Evolutionary conservation across 495 filamentous ascomycete genomes (phyloP), one percentile per base, ranked within the genome.

Genomic region (Hypoxylon fuscum): DNA sequence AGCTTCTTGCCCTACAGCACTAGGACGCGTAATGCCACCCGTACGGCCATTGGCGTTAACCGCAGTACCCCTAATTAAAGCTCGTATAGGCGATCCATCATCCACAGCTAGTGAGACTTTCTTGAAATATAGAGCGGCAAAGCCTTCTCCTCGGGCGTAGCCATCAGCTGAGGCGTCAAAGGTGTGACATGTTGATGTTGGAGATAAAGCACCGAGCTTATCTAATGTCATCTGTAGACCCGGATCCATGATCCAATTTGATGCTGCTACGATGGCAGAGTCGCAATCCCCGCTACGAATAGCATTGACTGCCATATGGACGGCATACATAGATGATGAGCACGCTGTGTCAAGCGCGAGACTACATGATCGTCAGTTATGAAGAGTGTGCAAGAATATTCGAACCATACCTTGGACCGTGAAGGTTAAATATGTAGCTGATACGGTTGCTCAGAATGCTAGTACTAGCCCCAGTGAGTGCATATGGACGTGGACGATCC

Each of bases 121-220:
- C 63, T 90, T 91, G 9, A 92, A 46, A 2, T 83, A 73, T 0
- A 90, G 23, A 0, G 79, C 79, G 5, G 70, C 80, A 0, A 71
- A 83, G 0, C 90, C 78, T 21, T 83, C 84, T 7, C 87, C 80
- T 3, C 89, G 82, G 0, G 29, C 89, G 66, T 88, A 92, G 0
- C 88, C 89, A 59, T 88, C 77, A 0, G 87, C 89, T 0, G 60
- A 42, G 0, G 76, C 72, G 51, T 88, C 85, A 35, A 77, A 79
- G 0, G 76, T 74, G 29, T 72, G 75, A 0, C 72, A 74, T n/a
- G 61, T 68, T 2, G 73, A 72, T 31, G 60, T 71, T 4, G 61
- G 22, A 0, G 66, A 69, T 5, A 69, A 21, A 0, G 38, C 66
- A 8, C 66, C 63, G 3, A 68, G 54, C 12, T 63, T 66, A 0